Conservation (phyloP, 495 filamentous ascomycete species). For the Recurvomyces mirabilis region DNA sequence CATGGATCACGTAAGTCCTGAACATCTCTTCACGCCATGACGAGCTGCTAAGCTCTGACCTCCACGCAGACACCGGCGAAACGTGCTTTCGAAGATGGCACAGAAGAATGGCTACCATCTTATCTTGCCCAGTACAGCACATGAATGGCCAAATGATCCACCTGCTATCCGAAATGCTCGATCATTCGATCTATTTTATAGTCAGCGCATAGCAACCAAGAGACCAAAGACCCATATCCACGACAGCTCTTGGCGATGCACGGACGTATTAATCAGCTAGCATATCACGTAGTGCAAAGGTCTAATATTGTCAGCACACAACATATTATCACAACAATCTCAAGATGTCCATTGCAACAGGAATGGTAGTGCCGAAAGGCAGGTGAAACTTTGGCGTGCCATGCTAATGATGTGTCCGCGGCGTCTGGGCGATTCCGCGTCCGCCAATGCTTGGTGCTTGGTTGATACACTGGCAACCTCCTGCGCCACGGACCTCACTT, state of each 20-base stretch:
- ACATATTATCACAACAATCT: too few species aligned
- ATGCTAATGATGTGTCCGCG: too few species aligned
- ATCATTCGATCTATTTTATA: background rate
- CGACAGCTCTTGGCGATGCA: too few species aligned
- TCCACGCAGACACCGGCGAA: conserved; percentile 9
- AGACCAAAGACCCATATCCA: too few species aligned
- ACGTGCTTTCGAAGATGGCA: conserved; percentile 10
- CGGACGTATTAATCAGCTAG: too few species aligned
- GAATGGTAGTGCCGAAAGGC: too few species aligned
- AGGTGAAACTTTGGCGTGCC: too few species aligned
- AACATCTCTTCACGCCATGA: background rate
- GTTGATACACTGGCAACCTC: background rate
- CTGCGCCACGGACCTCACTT: background rate
- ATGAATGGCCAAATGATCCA: background rate
- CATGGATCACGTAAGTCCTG: conserved; percentile 11
- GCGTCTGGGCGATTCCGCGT: too few species aligned
- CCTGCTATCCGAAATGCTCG: background rate
- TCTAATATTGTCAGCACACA: too few species aligned
- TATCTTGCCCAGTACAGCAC: conserved; percentile 12
- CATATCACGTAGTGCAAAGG: too few species aligned
- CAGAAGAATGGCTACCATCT: conserved; percentile 10
- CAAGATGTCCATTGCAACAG: too few species aligned
- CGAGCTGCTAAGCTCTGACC: background rate
- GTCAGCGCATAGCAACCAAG: background rate
- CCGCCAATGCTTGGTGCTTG: too few species aligned